Base-by-base conservation (phyloP, 2,329 filamentous ascomycete species). In the Diaporthe eres region DNA sequence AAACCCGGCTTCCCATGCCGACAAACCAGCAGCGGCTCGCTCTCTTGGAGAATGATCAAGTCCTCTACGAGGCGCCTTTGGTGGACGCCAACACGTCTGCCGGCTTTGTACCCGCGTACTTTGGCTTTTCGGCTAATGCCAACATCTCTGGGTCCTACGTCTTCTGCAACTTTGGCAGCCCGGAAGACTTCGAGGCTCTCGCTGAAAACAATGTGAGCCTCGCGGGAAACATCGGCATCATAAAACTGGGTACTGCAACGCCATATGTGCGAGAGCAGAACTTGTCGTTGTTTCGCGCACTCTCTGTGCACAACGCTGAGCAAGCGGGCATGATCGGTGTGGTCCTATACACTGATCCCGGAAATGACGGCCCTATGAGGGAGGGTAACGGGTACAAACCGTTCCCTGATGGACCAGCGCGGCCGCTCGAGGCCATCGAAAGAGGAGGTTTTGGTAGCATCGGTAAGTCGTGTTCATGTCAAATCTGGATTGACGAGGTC, bases 61-160 rank as follows among this genome's bases (percentile, higher is more conserved):
- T 57, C 13, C 53, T 57, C 25, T 57, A 57, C 25, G 53, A 57
- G 53, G 53, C 53, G 25, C 53, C 53, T 31, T 19, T 57, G 53
- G 53, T 57, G 53, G 53, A 57, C 53, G 53, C 53, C 53, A 57
- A 57, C 53, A 28, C 53, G 25, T 57, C 53, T 28, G 53, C 53
- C 17, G 53, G 53, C 25, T 57, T 57, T 57, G 53, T 31, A 19
- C 53, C 53, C 25, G 53, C 28, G 53, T 31, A 57, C 53, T 57
- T 57, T 57, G 53, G 53, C 25, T 57, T 57, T 19, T 57, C 53
- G 25, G 53, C 53, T 31, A 31, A 57, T 31, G 53, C 53, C 53
- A 57, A 57, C 15, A 57, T 57, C 25, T 57, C 53, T 8, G 53
- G 25, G 25, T 57, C 53, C 53, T 57, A 57, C 25, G 53, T 31